A percentile compares a stretch with the other conserved stretches of the same genome.
Conservation (phyloP, 371 early-diverging fungal genomes). For the Dichotomocladium elegans region DNA sequence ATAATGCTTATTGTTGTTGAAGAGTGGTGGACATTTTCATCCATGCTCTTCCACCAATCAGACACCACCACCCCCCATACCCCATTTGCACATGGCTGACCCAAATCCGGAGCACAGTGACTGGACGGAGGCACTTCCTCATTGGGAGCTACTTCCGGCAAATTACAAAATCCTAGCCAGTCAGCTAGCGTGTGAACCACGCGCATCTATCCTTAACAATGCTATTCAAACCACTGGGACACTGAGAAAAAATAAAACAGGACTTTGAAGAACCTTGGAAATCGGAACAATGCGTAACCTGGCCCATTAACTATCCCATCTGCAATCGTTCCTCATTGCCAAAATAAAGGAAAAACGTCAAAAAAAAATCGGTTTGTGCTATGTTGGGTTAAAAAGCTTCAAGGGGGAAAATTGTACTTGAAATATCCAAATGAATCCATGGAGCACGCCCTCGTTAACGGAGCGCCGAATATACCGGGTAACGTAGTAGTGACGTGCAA, state of each 20-base stretch:
- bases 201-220: neutral
- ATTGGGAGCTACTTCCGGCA: conserved; percentile 13
- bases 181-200: conserved; percentile 7
- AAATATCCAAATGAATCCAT: no score
- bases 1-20: neutral
- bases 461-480: no score
- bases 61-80: neutral
- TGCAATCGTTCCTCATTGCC: neutral
- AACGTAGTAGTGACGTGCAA: no score
- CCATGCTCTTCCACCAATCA: no score
- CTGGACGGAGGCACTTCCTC: conserved; percentile 6
- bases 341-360: neutral
- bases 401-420: no score
- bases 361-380: neutral
- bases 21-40: no score
- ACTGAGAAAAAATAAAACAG: neutral
- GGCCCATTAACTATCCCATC: neutral
- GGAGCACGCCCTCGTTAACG: no score
- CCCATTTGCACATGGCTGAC: neutral
- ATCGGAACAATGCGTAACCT: neutral
- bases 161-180: conserved; percentile 2
- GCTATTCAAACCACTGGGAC: neutral
- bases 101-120: neutral
- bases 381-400: neutral
- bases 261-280: neutral